A percentile compares a stretch with the other conserved stretches of the same genome.
phyloP scores from a whole-genome alignment of 2,329 filamentous ascomycete genomes.

The Hortaea werneckii region DNA sequence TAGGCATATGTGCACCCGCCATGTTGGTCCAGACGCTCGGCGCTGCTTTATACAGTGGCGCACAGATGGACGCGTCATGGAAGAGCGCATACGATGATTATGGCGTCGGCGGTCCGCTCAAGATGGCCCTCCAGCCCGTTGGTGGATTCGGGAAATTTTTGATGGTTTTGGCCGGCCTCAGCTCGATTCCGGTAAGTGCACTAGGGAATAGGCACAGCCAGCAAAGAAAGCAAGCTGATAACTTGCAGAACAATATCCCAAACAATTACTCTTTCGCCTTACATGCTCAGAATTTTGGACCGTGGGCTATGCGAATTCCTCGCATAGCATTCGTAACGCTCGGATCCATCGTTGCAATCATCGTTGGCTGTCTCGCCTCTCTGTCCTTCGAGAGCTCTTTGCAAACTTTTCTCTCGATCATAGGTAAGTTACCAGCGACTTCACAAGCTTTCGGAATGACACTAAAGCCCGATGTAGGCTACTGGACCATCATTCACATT shows the following conservation, averaged over 20 bases:
- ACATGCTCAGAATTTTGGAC: background rate
- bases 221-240: background rate
- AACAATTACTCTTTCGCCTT: background rate
- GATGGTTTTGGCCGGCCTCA: background rate
- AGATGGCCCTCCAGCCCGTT: background rate
- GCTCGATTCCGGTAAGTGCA: background rate
- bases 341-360: background rate
- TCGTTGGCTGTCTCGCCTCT: background rate
- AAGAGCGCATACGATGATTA: background rate
- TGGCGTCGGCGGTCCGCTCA: background rate
- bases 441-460: background rate
- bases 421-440: background rate
- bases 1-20: conserved; percentile 6
- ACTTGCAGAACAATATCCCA: background rate
- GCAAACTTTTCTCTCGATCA: background rate
- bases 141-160: background rate
- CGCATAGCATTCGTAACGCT: background rate
- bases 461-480: background rate
- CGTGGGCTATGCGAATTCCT: background rate
- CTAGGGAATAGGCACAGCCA: no score
- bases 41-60: conserved; percentile 3
- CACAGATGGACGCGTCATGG: background rate
- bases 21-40: conserved; percentile 8
- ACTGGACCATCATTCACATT: background rate
- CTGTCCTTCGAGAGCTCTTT: background rate